Base-by-base conservation (phyloP, 1,284 basidiomycete species). In the Volvariella volvacea region DNA sequence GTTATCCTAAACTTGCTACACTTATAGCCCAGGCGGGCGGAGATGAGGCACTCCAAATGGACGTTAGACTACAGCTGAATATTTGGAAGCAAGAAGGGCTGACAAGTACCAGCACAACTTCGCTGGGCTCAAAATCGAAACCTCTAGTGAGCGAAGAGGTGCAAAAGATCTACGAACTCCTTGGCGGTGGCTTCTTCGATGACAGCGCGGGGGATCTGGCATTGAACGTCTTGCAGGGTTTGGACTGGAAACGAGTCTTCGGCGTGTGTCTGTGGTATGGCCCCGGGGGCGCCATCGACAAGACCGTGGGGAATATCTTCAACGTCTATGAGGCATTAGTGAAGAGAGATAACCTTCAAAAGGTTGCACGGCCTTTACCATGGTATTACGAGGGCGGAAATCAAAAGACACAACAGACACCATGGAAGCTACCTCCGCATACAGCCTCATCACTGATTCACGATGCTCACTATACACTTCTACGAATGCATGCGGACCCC, bases 181-280 rank as follows among this genome's bases (percentile, higher is more conserved):
- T 99, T 2, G 83, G 88, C 15, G 96, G 96, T n/a, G 15, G n/a
- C 9, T 74, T 87, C 47, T 73, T 87, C 25, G 80, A 82, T 10
- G 70, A 78, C 42, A 67, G 83, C 53, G 64, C 70, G 48, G 66
- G 73, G 48, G 53, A 74, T 25, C 84, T 86, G 52, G 83, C 89
- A 46, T 64, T 92, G 16, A 70, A 79, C 43, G 71, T 96, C n/a
- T 74, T 83, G n/a, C 71, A 81, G 43, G 87, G 80, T 1, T 66
- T 98, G 42, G 94, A 96, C 62, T 99, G 96, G 96, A 95, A 95
- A 63, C 82, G 93, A 12, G 84, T 87, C 0, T 89, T 99, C 55
- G 96, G 92, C 1, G 66, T 97, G 39, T 84, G 88, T 52, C 67
- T 99, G 12, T 99, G 96, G 96, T 97, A 87, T 62, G 34, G 34